Base-by-base conservation (phyloP, 495 filamentous ascomycete genomes). In the Articulospora tetracladia region DNA sequence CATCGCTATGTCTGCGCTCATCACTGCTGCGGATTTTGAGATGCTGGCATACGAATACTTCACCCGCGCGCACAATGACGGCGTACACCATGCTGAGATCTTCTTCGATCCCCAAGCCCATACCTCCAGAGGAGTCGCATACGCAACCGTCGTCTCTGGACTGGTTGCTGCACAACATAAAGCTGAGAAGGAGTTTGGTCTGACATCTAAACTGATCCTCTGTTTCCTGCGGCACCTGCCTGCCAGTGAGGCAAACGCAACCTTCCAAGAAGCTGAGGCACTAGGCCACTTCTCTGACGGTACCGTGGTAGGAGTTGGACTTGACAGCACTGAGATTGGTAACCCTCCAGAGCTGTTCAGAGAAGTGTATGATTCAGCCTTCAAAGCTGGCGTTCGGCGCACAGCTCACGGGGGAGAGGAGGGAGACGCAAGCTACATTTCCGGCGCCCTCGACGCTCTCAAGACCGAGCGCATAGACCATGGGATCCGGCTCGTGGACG, bases 41-140 rank as follows among this genome's bases (percentile, higher is more conserved):
- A 78, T 80, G n/a, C 75, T 93, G 0, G 87, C 88, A 22, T 92
- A 84, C 78, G 76, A 79, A 30, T 93, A 92, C 71, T 88, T 92
- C 72, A 55, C 74, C 39, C 82, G 77, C 52, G 89, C 87, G 1
- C 77, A 86, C 55, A 67, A 73, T 0, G 83, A 89, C 63, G 83
- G 83, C 53, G 86, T 91, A 8, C 77, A 83, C 34, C 89, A 92
- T 61, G 87, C 87, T 1, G 90, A 93, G 64, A 80, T 91, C 53
- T 92, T 90, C 73, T 92, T 91, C 73, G 89, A 92, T 68, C 88
- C 89, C 8, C 88, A 92, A 64, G 86, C 86, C 3, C 89, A 93
- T 68, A 76, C 79, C 15, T 67, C 69, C n/a, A 79, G 88, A 23
- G 83, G 83, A 15, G 70, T 93, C 10, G n/a, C 74, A 13, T 86